These are phyloP conservation scores for Pichia insulana DNA, from an alignment of 805 yeast genomes.

Conservation along the genomic window DNA sequence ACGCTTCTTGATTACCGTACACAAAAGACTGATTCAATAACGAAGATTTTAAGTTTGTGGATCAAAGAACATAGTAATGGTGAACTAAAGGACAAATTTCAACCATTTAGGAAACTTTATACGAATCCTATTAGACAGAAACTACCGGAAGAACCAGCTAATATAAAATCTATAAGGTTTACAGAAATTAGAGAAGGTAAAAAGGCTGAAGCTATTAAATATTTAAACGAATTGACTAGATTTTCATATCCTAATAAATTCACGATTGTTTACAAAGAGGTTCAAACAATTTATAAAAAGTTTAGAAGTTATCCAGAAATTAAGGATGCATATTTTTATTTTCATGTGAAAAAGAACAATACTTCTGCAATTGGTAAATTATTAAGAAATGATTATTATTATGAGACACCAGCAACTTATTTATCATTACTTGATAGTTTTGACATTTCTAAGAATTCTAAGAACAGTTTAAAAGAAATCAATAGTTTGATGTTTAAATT, in stretches of 20 bases:
- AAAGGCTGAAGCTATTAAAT: background rate
- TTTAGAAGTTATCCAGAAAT: background rate
- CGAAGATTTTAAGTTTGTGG: conserved; percentile 2
- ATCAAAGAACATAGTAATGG: background rate
- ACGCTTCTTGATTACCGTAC: background rate
- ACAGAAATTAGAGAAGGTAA: background rate
- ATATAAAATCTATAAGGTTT: background rate
- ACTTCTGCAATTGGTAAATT: background rate
- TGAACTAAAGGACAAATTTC: background rate
- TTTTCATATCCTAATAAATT: conserved; percentile 5
- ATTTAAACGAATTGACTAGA: conserved; percentile 3
- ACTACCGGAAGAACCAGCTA: conserved; percentile 2
- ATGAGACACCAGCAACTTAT: background rate
- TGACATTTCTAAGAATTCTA: conserved; percentile 3
- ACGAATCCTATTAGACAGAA: conserved; percentile 2
- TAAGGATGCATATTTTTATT: conserved; percentile 1
- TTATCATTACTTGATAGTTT: background rate
- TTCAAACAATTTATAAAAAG: conserved; percentile 2
- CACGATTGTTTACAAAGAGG: background rate
- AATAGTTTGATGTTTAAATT: background rate
- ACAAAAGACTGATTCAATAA: background rate
- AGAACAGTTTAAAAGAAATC: background rate
- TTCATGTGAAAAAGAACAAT: conserved; percentile 1
- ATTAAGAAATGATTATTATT: background rate
- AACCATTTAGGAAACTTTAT: background rate